Evolutionary conservation across 495 filamentous ascomycete species (phyloP).

Genomic region (Opeltia flavorubescens): DNA sequence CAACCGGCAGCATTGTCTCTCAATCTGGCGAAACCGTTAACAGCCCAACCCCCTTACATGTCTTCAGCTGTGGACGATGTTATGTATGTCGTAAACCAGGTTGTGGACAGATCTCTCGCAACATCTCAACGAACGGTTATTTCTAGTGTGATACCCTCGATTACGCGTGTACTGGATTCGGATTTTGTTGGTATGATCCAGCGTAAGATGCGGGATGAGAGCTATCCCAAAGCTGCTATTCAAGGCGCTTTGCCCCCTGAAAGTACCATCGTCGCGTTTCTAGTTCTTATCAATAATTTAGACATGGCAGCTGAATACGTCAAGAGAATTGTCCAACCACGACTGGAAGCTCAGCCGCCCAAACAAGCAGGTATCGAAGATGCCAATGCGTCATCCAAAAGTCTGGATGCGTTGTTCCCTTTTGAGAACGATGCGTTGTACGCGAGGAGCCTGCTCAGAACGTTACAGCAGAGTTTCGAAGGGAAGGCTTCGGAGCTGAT

Average conservation of each 20-base stretch:
- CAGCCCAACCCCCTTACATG: slow-evolving; percentile 71
- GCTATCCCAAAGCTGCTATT: slow-evolving; percentile 62
- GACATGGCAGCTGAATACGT: slow-evolving; percentile 83
- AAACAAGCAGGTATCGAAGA: slow-evolving; percentile 15
- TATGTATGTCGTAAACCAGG: slow-evolving; percentile 96
- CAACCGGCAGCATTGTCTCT: slow-evolving; percentile 66
- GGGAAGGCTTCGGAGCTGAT: slow-evolving; percentile 68
- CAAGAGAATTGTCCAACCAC: slow-evolving; percentile 63
- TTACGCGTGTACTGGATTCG: slow-evolving; percentile 74
- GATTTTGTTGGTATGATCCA: slow-evolving; percentile 97
- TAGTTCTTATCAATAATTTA: slow-evolving; percentile 89
- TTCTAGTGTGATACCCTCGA: slow-evolving; percentile 58
- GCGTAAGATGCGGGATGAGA: slow-evolving; percentile 91
- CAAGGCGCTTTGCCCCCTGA: slow-evolving; percentile 73
- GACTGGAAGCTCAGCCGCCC: slow-evolving; percentile 26
- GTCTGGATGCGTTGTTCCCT: slow-evolving; percentile 57
- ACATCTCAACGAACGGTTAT: slow-evolving; percentile 70
- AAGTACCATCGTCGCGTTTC: slow-evolving; percentile 67
- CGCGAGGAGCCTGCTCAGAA: slow-evolving; percentile 50
- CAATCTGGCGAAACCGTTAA: slow-evolving; percentile 50
- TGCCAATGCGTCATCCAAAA: slow-evolving; percentile 13
- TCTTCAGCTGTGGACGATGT: slow-evolving; percentile 94
- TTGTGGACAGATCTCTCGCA: slow-evolving; percentile 69
- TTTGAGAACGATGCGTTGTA: slow-evolving; percentile 56
- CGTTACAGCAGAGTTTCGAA: slow-evolving; percentile 56